phyloP scores from a whole-genome alignment of 2,329 filamentous ascomycete genomes.

The Dothiorella sarmentorum region DNA sequence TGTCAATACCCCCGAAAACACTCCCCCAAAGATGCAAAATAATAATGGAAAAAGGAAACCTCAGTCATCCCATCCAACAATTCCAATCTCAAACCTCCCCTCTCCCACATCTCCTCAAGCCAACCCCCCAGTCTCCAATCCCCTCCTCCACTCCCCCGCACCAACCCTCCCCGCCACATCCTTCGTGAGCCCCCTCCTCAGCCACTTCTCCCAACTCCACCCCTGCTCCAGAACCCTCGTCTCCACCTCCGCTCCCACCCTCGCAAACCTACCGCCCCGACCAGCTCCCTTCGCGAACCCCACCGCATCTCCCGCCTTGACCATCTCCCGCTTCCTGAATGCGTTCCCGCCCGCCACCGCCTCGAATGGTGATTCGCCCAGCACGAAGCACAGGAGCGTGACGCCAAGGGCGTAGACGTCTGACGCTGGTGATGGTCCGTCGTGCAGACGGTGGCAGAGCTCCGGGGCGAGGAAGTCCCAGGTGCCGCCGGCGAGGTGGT shows the following conservation, averaged over 20 bases:
- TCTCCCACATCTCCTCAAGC: background rate
- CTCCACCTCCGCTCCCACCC: slow-evolving; percentile 23
- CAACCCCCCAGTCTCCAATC: slow-evolving; percentile 21
- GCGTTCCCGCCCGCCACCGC: slow-evolving; percentile 37
- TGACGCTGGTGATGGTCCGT: slow-evolving; percentile 30
- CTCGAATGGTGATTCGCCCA: slow-evolving; percentile 42
- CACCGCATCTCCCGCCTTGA: slow-evolving; percentile 42
- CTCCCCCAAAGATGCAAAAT: no score
- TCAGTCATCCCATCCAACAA: no score
- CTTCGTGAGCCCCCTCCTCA: slow-evolving; percentile 37
- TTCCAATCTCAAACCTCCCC: no score
- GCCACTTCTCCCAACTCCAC: slow-evolving; percentile 32
- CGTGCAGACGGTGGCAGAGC: slow-evolving; percentile 27
- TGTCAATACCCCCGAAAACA: no score
- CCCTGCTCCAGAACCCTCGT: background rate
- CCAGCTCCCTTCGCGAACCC: slow-evolving; percentile 29
- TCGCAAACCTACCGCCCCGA: slow-evolving; percentile 28
- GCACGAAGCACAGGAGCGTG: slow-evolving; percentile 42
- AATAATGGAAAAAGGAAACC: no score
- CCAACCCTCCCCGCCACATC: slow-evolving; percentile 30
- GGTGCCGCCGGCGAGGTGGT: slow-evolving; percentile 43
- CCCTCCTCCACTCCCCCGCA: slow-evolving; percentile 30
- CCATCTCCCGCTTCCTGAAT: slow-evolving; percentile 43
- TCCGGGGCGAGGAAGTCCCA: slow-evolving; percentile 46
- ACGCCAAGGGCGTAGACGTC: slow-evolving; percentile 47